Evolutionary conservation across 106 monocot species (phyloP).

Genomic region (Allium cepa): DNA sequence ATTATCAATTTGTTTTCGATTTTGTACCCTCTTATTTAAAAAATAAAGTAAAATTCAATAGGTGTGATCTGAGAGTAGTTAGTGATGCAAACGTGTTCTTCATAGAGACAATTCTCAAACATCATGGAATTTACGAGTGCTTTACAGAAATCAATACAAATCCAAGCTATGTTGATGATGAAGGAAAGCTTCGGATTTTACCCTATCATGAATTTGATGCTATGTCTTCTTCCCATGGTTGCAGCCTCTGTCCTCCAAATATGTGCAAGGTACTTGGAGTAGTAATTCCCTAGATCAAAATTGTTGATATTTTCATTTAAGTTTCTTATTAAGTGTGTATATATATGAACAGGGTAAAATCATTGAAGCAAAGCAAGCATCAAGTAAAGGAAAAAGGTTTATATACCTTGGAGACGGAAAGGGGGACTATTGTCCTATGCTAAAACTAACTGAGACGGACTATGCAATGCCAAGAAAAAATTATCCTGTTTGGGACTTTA

Average conservation of each 20-base stretch:
- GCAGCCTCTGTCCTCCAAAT: conserved; percentile 77
- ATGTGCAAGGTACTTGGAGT: conserved; percentile 99
- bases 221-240: conserved; percentile 34
- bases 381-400: conserved; percentile 14
- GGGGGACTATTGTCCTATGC: conserved; percentile 63
- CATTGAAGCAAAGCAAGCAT: conserved; percentile 1
- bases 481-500: conserved; percentile 57
- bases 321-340: not conserved
- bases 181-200: conserved; percentile 57
- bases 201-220: conserved; percentile 55
- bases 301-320: too few relatives aligned
- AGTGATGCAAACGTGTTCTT: conserved; percentile 90
- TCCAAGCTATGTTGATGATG: conserved; percentile 53
- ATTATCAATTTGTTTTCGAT: not conserved
- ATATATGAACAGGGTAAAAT: conserved; percentile 1
- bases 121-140: conserved; percentile 60
- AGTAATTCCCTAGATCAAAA: too few relatives aligned
- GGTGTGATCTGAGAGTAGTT: conserved; percentile 80
- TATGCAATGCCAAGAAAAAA: conserved; percentile 58
- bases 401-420: conserved; percentile 69
- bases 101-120: conserved; percentile 74
- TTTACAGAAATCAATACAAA: conserved; percentile 95
- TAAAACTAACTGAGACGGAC: conserved; percentile 27
- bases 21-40: not conserved
- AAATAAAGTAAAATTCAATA: conserved; percentile 4